Base-by-base conservation (phyloP, 768 basidiomycete species). In the Phaeotremella fagi region DNA sequence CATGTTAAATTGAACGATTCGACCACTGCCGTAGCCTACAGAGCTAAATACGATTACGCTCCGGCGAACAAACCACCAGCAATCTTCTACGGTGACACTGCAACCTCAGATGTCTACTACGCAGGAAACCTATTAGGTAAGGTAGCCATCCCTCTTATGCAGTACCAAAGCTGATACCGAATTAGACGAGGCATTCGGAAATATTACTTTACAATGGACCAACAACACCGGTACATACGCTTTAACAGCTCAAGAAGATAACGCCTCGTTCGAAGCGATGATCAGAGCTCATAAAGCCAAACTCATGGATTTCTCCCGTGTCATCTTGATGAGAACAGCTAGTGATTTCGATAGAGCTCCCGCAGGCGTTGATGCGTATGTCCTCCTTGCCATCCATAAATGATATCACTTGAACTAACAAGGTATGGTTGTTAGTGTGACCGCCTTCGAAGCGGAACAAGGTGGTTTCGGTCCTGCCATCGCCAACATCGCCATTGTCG, bases 21-120 rank as follows among this genome's bases (percentile, higher is more conserved):
- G 9, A 33, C 51, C 14, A 63, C 43, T 11, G 72, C 77, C 1
- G 55, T 57, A 36, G 54, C 64, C n/a, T 77, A 73, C 54, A 74
- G 78, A 24, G 57, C 64, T 12, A 50, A 53, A 16, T 79, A 76
- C 66, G 53, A 38, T 3, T 77, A 63, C 59, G 70, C 72, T 1
- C 61, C 75, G 1, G 78, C 69, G 14, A 70, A 72, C 45, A 41
- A 61, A n/a, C 29, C 58, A n/a, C 78, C 78, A 3, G 47, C 42
- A 12, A 66, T 78, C 33, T 54, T 73, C 42, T 68, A 60, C 43
- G 61, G 55, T 3, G 77, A 78, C 58, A 72, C 71, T 3, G 75
- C 74, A 31, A 77, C 77, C 12, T 71, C 74, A 15, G 76, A 78
- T 54, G 64, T 59, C 29, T 79, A 59, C 54, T 79, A 63, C 59